Base-by-base conservation (phyloP, 768 basidiomycete genomes). In the Macrolepiota dolichaula region DNA sequence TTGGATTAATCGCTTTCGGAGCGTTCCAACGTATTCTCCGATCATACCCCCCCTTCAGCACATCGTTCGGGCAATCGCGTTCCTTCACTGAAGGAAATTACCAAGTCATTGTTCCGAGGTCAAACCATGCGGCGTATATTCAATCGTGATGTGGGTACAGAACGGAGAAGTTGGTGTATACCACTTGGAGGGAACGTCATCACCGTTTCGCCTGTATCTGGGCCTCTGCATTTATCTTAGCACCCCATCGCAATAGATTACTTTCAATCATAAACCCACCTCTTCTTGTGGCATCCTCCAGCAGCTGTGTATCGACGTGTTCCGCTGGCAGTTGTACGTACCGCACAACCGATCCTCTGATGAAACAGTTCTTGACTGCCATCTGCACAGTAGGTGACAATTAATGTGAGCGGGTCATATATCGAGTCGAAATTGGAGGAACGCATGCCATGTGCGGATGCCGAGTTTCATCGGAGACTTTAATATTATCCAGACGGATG, bases 361-460 rank as follows among this genome's bases (percentile, higher is more conserved):
- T 99, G 72, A 99, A 99, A 73, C 95, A 97, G 74, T 98, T 98
- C 79, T 96, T 96, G 46, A 99, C 95, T 0, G 96, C 95, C 88
- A 98, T 95, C 96, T 98, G 67, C 29, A 35, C 37, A 42, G 37
- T 47, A 44, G 32, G 50, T 29, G 15, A 29, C 35, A 29, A 47
- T 54, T 17, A 59, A 49, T 12, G 29, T 46, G 29, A 50, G 42
- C 29, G 29, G 7, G 36, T 29, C 19, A 40, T 38, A 40, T 38
- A 19, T 19, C 27, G n/a, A 25, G 50, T 40, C 27, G 15, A 54
- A 59, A 6, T n/a, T 29, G 52, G 47, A 24, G 55, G 42, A 25
- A 64, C 84, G 64, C 29, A 32, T 62, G 92, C 96, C 96, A 99
- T 98, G 74, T 99, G 97, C 25, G 97, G 97, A 76, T 98, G 94